Base-by-base conservation (phyloP, 257 asterid genomes). In the Agastache rugosa region DNA sequence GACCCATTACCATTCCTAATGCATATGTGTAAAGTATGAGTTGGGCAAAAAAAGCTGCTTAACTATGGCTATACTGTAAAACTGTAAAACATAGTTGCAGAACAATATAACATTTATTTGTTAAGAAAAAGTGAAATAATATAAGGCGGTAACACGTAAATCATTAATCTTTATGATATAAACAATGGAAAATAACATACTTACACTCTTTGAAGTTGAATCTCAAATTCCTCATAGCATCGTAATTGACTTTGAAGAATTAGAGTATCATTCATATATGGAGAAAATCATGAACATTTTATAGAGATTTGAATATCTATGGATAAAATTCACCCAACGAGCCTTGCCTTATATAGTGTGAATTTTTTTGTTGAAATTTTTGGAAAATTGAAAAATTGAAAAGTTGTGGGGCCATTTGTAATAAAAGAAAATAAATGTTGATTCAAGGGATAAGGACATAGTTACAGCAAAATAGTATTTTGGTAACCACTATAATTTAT, bases 361-460 rank as follows among this genome's bases (percentile, higher is more conserved):
- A 16, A 58, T 27, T 73, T 73, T 51, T 56, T 54, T 68, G 54
- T 9, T 42, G 42, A 59, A 34, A 1, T 39, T 39, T 37, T n/a
- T 23, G 37, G 5, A 31, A 19, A 37, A 63, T 1, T 5, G 5
- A 31, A 27, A 31, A 20, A 63, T 42, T 63, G 4, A 16, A 6
- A 69, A 67, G 22, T 2, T 59, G 63, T 59, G 81, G 76, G 76
- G 62, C 76, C 70, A 23, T 20, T 61, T 62, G 73, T 17, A 53
- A 51, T 65, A 69, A 63, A 59, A 19, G 5, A 63, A 70, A 37
- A 51, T 6, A 6, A 45, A 64, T 12, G 19, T 27, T 48, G n/a
- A 25, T 11, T 65, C n/a, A 51, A 25, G 48, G 74, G 85, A 78
- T 78, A 51, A 78, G 80, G 65, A 25, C 42, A 15, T 2, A 79